These are phyloP conservation scores for Penicillium sp. DNA, from an alignment of 2,329 filamentous ascomycete genomes.

Conservation along the genomic window DNA sequence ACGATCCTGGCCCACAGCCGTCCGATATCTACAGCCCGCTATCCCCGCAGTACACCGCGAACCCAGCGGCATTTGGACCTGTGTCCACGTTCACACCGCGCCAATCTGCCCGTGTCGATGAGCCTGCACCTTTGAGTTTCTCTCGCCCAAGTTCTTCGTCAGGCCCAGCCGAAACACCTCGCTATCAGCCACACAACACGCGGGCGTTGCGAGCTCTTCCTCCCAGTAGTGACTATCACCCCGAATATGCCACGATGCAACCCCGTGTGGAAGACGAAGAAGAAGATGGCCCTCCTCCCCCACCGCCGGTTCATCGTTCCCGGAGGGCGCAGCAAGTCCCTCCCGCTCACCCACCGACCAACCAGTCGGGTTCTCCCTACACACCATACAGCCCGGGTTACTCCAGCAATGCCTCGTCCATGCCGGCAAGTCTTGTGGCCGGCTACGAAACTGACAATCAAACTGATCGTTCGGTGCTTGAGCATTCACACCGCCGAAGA, in stretches of 20 bases:
- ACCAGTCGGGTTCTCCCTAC: conserved; percentile 30
- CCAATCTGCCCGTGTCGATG: conserved; percentile 16
- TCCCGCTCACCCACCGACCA: conserved; percentile 19
- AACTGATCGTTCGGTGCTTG: conserved; percentile 28
- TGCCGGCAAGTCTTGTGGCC: conserved; percentile 44
- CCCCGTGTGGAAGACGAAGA: conserved; percentile 49
- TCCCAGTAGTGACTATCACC: conserved; percentile 32
- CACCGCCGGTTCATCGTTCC: conserved; percentile 38
- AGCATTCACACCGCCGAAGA: conserved; percentile 27
- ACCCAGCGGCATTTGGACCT: conserved; percentile 22
- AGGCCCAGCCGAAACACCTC: conserved; percentile 19
- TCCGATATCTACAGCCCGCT: conserved; percentile 24
- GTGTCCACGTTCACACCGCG: conserved; percentile 22
- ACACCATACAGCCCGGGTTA: conserved; percentile 28
- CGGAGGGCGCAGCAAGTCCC: conserved; percentile 27
- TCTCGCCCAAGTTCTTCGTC: conserved; percentile 15
- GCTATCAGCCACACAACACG: conserved; percentile 26
- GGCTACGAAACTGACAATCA: conserved; percentile 40
- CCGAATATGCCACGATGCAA: conserved; percentile 46
- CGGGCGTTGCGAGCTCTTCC: conserved; percentile 26
- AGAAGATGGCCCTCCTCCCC: conserved; percentile 38
- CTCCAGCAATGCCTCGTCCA: conserved; percentile 26
- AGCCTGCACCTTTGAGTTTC: conserved; percentile 20
- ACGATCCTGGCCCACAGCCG: conserved; percentile 12
- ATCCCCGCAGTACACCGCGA: conserved; percentile 25